These are phyloP conservation scores for Ananas comosus DNA, from an alignment of 176 grass and related monocot genomes.

Conservation along the genomic window DNA sequence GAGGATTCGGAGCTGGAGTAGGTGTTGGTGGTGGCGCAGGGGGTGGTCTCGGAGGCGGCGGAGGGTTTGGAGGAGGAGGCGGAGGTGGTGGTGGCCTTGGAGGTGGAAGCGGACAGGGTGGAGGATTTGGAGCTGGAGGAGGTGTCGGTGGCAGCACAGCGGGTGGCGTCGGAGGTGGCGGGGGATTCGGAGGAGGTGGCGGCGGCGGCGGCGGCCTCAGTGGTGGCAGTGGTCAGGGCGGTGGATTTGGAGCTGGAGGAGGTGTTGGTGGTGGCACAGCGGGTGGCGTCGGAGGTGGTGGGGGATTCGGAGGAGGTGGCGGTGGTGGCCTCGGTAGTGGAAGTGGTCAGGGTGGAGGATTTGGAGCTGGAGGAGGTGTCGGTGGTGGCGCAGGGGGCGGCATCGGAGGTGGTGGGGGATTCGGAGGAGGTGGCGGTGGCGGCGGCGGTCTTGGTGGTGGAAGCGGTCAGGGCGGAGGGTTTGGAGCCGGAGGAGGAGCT, in stretches of 20 bases:
- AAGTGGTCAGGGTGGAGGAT: constrained; percentile 2
- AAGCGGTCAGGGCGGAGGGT: background rate
- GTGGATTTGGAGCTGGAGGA: background rate
- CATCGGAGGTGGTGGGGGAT: constrained; percentile 8
- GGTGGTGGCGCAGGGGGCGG: constrained; percentile 15
- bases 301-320: constrained; percentile 4
- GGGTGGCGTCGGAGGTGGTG: constrained; percentile 4
- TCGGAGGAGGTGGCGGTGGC: constrained; percentile 10
- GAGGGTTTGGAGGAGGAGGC: constrained; percentile 8
- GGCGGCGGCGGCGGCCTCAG: constrained; percentile 5
- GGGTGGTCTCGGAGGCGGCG: constrained; percentile 12
- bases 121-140: background rate
- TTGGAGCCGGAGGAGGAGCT: constrained; percentile 6
- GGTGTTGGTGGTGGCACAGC: background rate
- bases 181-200: constrained; percentile 19
- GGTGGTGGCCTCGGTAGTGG: too few species aligned
- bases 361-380: background rate
- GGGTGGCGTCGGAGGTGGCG: background rate
- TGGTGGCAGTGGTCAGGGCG: constrained; percentile 7
- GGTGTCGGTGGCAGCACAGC: constrained; percentile 11
- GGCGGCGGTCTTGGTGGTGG: constrained; percentile 10
- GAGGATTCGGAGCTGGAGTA: constrained; percentile 4
- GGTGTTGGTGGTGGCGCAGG: constrained; percentile 3
- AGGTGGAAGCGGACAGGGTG: background rate
- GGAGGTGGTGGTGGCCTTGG: background rate